Evolutionary conservation across 2,329 filamentous ascomycete genomes (phyloP).

Genomic region (Epicoccum sorghinum): DNA sequence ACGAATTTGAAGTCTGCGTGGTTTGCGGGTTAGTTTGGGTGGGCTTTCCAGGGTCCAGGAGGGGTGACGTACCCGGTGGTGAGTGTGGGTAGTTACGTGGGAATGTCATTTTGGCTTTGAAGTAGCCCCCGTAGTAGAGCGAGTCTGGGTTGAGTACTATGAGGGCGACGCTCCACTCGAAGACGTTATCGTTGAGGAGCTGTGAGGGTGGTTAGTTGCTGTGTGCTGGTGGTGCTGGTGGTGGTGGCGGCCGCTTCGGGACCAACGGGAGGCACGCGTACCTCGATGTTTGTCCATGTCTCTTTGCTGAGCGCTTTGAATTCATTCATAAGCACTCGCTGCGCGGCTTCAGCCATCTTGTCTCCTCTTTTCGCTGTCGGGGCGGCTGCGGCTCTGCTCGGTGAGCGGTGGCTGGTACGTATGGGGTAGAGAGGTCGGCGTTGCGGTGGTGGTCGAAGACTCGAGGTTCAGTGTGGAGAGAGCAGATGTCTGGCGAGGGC

Average conservation of each 20-base stretch:
- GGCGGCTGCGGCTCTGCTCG: conserved; percentile 15
- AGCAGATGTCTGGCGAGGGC: neutral
- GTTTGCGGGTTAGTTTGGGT: conserved; percentile 13
- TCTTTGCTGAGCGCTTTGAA: conserved; percentile 82
- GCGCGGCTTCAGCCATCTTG: conserved; percentile 57
- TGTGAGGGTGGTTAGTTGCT: conserved; percentile 48
- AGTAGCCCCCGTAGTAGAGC: conserved; percentile 89
- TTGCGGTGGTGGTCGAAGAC: neutral
- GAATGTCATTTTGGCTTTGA: conserved; percentile 89
- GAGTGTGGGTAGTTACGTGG: conserved; percentile 86
- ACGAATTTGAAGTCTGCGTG: conserved; percentile 78
- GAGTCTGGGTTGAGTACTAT: conserved; percentile 94
- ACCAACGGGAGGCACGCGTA: conserved; percentile 49
- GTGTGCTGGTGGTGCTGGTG: no score
- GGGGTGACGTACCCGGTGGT: conserved; percentile 66
- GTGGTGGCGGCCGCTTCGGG: conserved; percentile 15
- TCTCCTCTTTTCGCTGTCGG: conserved; percentile 5
- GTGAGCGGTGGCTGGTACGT: conserved; percentile 6
- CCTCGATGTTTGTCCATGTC: conserved; percentile 92
- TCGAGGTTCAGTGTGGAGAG: conserved; percentile 10
- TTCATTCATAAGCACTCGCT: conserved; percentile 89
- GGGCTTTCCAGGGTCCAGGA: conserved; percentile 1
- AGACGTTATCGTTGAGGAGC: conserved; percentile 81
- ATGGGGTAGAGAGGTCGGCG: neutral
- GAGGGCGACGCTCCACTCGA: conserved; percentile 85